Base-by-base conservation (phyloP, 768 basidiomycete genomes). In the Russula emetica region DNA sequence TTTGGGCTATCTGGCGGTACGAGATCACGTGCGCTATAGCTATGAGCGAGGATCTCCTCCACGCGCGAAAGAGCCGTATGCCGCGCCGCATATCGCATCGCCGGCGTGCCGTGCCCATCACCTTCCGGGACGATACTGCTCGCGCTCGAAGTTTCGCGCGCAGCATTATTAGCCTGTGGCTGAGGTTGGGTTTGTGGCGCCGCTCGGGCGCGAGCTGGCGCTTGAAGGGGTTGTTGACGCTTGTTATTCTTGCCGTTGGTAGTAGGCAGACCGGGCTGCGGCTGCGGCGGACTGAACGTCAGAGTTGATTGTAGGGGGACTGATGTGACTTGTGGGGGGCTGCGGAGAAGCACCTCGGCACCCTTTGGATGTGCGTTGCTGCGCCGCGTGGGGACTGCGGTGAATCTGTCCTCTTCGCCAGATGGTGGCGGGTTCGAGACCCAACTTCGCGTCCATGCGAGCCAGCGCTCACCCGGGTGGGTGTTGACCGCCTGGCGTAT, bases 251-350 rank as follows among this genome's bases (percentile, higher is more conserved):
- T 30, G 16, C 14, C 26, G 4, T 26, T 26, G 51, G 44, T 5
- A 11, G 32, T 32, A 5, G 34, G 36, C 13, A 2, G 3, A 1
- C 54, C 45, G 13, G 40, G 24, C 30, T 30, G 64, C 26, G 34
- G 38, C 16, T 40, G 30, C 30, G 6, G 49, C 5, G 67, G 60
- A 32, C 70, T 70, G 67, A 88, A 87, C 68, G 82, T 84, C 32
- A 88, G 76, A 30, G 78, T 76, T 30, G 76, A 80, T 60, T 85
- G 80, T 60, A 88, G 75, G 0, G 82, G 79, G 1, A 83, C 82
- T 13, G 82, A 86, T 72, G 76, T 82, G 40, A 88, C 72, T 63
- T 78, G 77, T 2, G 83, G 78, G 0, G 87, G 86, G 64, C 84
- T 85, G 28, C 75, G 75, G 0, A 84, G 83, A 3, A 88, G 76